Evolutionary conservation across 1,139 yeast species (phyloP).

Genomic region (Yamadazyma dushanensis): DNA sequence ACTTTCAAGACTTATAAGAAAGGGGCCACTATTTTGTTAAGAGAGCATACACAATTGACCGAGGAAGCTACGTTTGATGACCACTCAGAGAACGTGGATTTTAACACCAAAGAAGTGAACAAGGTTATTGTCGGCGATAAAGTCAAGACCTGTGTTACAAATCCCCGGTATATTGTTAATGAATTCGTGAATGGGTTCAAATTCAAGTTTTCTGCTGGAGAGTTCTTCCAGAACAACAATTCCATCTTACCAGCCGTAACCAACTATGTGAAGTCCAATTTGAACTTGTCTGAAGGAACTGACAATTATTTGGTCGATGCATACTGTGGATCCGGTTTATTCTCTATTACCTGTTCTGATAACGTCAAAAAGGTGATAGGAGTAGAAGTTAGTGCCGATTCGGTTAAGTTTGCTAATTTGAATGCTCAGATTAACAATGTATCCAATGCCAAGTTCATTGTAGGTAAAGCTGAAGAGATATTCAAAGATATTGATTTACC

Average conservation of each 20-base stretch:
- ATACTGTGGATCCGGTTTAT: conserved; percentile 95
- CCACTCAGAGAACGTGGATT: conserved; percentile 46
- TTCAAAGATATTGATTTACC: conserved; percentile 77
- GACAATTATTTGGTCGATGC: conserved; percentile 82
- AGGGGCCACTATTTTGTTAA: conserved; percentile 82
- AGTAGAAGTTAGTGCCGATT: conserved; percentile 91
- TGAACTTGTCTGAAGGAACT: conserved; percentile 28
- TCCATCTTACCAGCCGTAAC: conserved; percentile 85
- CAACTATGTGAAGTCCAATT: conserved; percentile 70
- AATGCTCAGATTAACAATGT: conserved; percentile 79
- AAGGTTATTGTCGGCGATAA: conserved; percentile 22
- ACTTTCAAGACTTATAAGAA: conserved; percentile 62
- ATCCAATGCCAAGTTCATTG: conserved; percentile 76
- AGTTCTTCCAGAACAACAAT: conserved; percentile 94
- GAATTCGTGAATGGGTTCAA: conserved; percentile 74
- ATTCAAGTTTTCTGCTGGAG: conserved; percentile 90
- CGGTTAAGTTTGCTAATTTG: conserved; percentile 80
- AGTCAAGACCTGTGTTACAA: conserved; percentile 59
- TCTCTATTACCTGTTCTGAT: conserved; percentile 80
- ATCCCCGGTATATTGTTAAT: conserved; percentile 74
- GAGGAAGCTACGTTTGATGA: conserved; percentile 24
- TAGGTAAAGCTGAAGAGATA: conserved; percentile 89
- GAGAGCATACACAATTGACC: conserved; percentile 64
- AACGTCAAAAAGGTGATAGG: conserved; percentile 85
- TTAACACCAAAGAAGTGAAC: conserved; percentile 25